Evolutionary conservation across 768 basidiomycete genomes (phyloP).

Genomic region (Amanita molliuscula): DNA sequence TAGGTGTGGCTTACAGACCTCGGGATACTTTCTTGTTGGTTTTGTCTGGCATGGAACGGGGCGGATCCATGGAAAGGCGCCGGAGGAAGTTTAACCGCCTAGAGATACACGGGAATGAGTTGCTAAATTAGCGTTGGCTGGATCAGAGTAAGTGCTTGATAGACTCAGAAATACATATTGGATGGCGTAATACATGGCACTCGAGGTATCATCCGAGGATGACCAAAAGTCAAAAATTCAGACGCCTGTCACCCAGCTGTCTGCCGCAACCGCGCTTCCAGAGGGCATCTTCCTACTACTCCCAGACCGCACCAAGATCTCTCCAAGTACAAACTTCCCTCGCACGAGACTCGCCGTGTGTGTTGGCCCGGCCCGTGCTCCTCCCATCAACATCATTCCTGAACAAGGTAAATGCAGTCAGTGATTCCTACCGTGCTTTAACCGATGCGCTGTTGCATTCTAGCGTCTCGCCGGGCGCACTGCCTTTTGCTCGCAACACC

Average conservation of each 20-base stretch:
- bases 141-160: constrained; percentile 2
- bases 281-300: constrained; percentile 1
- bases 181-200: neutral
- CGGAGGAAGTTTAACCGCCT: constrained; percentile 1
- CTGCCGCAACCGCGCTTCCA: neutral
- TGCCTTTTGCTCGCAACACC: constrained; percentile 5
- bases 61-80: neutral
- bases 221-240: constrained; percentile 4
- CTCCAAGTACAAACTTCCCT: constrained; percentile 4
- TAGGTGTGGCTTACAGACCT: neutral
- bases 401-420: neutral
- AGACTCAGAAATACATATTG: neutral
- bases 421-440: neutral
- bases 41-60: constrained; percentile 1
- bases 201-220: constrained; percentile 1
- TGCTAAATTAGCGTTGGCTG: neutral
- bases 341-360: neutral
- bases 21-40: constrained; percentile 6
- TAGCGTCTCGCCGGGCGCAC: constrained; percentile 4
- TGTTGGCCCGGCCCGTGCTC: constrained; percentile 7
- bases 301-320: constrained; percentile 1
- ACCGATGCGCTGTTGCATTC: neutral
- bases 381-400: neutral
- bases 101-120: neutral
- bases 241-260: neutral